Evolutionary conservation across 2,329 filamentous ascomycete species (phyloP), one percentile per base, ranked within the genome.

Genomic region (Epichloe elymi): DNA sequence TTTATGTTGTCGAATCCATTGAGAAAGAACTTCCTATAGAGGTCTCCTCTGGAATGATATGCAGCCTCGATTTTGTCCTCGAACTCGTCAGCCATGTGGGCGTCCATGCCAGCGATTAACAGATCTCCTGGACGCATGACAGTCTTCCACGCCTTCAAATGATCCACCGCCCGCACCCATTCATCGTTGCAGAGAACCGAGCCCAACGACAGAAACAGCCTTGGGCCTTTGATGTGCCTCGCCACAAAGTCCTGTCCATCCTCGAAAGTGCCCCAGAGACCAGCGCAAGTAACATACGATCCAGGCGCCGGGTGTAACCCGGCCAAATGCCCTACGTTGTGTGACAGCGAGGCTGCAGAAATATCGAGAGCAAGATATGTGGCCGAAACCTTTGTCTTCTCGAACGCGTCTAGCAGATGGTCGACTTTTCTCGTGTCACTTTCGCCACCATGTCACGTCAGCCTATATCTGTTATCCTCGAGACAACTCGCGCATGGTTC

Each of bases 161-260:
- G 61, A 4, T 54, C 51, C 30, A 70, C 51, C 2, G 68, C 69
- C 30, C 61, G 59, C 2, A 58, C 53, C 64, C 66, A 70, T 8
- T 61, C 59, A 55, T 71, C 68, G 47, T 71, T 71, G 58, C 68
- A 71, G 17, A 71, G 60, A 4, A 71, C 68, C 7, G 68, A 71
- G 3, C 68, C 68, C 3, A 71, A 60, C 0, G 68, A 71, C 7
- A 70, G 60, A 49, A 70, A 68, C n/a, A 70, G 54, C 14, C 66
- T 61, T 2, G 62, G 65, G 2, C 60, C 56, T n/a, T 56, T 46
- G 33, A 69, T 61, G 7, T 56, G 52, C 39, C 60, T 53, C 8
- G 30, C 14, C 37, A 66, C 60, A 49, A 63, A 66, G 3, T 56
- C 51, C 53, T 65, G 60, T 17, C 67, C 66, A 50, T 69, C 59